Evolutionary conservation across 371 early-diverging fungal species (phyloP), one percentile per base, ranked within the genome.

Genomic region (Mucor velutinosus): DNA sequence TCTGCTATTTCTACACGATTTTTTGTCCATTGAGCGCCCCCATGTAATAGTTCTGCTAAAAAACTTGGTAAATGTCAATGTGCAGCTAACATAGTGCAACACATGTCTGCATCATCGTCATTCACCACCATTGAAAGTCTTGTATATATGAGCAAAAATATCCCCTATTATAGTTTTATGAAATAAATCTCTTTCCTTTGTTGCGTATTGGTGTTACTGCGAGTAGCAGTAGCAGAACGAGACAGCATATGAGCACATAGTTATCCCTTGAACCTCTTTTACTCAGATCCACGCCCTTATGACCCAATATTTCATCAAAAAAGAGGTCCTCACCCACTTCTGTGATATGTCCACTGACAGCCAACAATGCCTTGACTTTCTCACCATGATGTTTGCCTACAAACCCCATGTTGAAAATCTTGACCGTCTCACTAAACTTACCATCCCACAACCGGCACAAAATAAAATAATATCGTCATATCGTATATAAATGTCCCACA

Each of bases 361-460:
- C 84, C 62, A 84, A 53, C 6, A 80, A 81, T 1, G 84, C 84
- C 37, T 72, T 75, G 11, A 77, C 68, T 56, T 77, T 73, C 56
- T 77, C 75, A 2, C 75, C 78, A 35, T 72, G 64, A 37, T 75
- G 65, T 47, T 77, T 75, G 15, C 78, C 78, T 17, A 77, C 65
- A 58, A 77, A 77, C 4, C 78, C 78, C 71, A 70, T 72, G 33
- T 72, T 72, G 14, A 84, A 66, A 7, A 77, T 78, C 23, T 65
- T 69, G 21, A 78, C 84, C 0, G 84, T 81, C 51, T 84, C 82
- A 35, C 82, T 74, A 59, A 81, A 84, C 14, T 74, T 76, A 32
- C 84, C 77, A 5, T 82, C 82, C 84, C 84, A 84, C 8, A 85
- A 14, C 81, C 82, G 0, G 84, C 70, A 63, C 79, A 79, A 64